Percentiles rank a stretch among this genome's conserved stretches.
Evolutionary conservation across 495 filamentous ascomycete species (phyloP).

Genomic region (Talaromyces nanjingensis): DNA sequence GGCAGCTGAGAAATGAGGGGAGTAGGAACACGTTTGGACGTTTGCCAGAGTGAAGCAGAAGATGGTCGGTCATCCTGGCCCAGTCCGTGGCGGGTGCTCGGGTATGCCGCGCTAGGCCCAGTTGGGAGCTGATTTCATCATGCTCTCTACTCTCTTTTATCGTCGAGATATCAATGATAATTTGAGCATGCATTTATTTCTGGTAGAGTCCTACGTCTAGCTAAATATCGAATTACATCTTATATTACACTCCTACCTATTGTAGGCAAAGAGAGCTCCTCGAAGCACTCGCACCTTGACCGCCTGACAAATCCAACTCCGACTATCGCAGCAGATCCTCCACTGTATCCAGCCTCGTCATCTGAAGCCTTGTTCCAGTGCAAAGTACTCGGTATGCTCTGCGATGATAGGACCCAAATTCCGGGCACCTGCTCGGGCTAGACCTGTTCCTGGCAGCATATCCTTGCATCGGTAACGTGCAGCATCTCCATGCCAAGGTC

Average conservation of each 20-base stretch:
- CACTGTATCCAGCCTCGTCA: neutral
- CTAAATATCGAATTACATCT: neutral
- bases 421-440: neutral
- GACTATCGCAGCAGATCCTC: neutral
- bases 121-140: neutral
- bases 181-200: neutral
- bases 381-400: neutral
- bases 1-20: neutral
- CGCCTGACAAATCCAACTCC: neutral
- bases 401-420: neutral
- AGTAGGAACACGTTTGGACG: neutral
- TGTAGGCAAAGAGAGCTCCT: neutral
- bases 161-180: too few species aligned
- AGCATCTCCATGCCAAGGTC: neutral
- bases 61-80: neutral
- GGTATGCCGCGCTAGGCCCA: conserved; percentile 11
- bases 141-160: neutral
- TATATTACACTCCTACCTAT: neutral
- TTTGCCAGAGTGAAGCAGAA: conserved; percentile 2
- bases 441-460: conserved; percentile 5
- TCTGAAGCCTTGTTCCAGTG: neutral
- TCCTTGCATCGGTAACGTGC: conserved; percentile 1
- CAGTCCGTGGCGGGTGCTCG: conserved; percentile 4
- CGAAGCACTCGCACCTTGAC: neutral
- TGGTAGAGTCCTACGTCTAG: neutral